A percentile compares a stretch with the other conserved stretches of the same genome.
Evolutionary conservation across 2,329 filamentous ascomycete genomes (phyloP).

Genomic region (Metarhizium album): DNA sequence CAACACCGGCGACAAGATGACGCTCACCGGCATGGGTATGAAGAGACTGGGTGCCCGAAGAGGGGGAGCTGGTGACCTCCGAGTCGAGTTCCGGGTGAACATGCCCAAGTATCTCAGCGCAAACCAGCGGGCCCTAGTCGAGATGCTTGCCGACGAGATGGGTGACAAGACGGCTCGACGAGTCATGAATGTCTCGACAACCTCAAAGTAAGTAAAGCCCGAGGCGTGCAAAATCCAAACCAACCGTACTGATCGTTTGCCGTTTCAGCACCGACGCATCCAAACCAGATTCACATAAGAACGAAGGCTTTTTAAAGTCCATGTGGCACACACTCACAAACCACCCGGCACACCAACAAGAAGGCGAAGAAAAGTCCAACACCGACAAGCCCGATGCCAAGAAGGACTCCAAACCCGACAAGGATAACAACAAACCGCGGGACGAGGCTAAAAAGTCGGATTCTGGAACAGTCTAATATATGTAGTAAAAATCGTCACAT

Average conservation of each 20-base stretch:
- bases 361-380: constrained; percentile 17
- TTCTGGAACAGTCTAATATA: constrained; percentile 20
- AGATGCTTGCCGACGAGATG: constrained; percentile 96
- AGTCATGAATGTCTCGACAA: constrained; percentile 65
- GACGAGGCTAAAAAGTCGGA: constrained; percentile 24
- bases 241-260: background rate
- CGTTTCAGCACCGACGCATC: constrained; percentile 10
- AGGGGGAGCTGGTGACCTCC: constrained; percentile 65
- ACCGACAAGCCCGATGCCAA: constrained; percentile 13
- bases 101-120: constrained; percentile 92
- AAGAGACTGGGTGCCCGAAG: constrained; percentile 63
- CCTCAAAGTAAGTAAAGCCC: constrained; percentile 6
- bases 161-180: constrained; percentile 83
- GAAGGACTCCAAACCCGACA: constrained; percentile 7
- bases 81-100: constrained; percentile 85
- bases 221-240: background rate
- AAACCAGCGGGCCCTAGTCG: constrained; percentile 85
- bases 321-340: constrained; percentile 91
- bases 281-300: constrained; percentile 48
- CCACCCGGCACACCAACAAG: constrained; percentile 46
- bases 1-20: constrained; percentile 84
- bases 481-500: constrained; percentile 1
- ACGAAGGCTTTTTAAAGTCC: constrained; percentile 85
- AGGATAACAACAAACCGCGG: constrained; percentile 13
- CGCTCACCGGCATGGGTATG: constrained; percentile 87